phyloP scores from a whole-genome alignment of 805 yeast species.

The Cyberlindnera galapagoensis region DNA sequence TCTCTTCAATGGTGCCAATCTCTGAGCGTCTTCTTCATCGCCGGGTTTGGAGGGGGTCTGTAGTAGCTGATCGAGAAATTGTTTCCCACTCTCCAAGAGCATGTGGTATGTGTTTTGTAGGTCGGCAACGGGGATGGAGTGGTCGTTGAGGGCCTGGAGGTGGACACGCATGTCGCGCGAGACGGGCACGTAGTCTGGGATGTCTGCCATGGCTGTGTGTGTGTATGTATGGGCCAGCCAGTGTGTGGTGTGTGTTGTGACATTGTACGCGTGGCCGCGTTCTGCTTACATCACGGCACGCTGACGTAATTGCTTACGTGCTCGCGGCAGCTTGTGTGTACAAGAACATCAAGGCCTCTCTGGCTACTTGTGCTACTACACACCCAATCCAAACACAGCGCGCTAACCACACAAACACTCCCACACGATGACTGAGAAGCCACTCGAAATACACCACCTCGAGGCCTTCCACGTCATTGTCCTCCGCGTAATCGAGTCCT shows the following conservation, averaged over 20 bases:
- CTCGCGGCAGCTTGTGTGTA: too few relatives aligned
- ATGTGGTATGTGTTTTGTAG: slow-evolving; percentile 8
- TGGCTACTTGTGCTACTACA: too few relatives aligned
- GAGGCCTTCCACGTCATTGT: slow-evolving; percentile 19
- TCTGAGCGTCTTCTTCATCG: slow-evolving; percentile 6
- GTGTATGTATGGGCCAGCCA: too few relatives aligned
- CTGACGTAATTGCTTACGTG: not conserved
- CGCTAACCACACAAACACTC: too few relatives aligned
- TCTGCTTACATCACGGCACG: not conserved
- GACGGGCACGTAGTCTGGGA: slow-evolving; percentile 10
- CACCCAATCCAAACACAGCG: too few relatives aligned
- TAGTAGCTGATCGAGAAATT: slow-evolving; percentile 12
- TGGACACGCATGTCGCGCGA: slow-evolving; percentile 1
- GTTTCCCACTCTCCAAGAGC: slow-evolving; percentile 10
- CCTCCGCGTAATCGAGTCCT: slow-evolving; percentile 21
- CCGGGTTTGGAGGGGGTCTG: slow-evolving; percentile 3
- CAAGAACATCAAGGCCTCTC: too few relatives aligned
- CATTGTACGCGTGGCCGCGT: not conserved
- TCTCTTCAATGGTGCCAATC: slow-evolving; percentile 7
- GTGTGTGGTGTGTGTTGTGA: too few relatives aligned
- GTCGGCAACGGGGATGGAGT: slow-evolving; percentile 3
- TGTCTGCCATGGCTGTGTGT: slow-evolving; percentile 6
- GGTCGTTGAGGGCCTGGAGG: slow-evolving; percentile 7
- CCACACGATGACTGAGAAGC: slow-evolving; percentile 1
- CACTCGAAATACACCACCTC: slow-evolving; percentile 6